Conservation (phyloP, 441 rosid species). For the Croton setiger region DNA sequence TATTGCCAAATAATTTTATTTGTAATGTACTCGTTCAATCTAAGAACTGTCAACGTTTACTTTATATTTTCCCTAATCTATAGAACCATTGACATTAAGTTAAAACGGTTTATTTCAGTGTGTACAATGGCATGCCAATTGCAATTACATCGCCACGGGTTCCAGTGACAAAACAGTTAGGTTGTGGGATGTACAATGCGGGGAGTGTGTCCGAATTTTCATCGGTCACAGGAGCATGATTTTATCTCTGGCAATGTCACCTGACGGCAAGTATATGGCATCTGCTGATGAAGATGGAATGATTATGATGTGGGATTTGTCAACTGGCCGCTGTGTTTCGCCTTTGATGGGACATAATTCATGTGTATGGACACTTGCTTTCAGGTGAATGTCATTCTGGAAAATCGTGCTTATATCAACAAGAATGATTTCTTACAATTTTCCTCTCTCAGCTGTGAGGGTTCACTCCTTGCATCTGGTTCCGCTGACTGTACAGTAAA, state of each 20-base stretch:
- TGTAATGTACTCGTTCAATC: neutral
- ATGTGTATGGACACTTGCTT: constrained; percentile 89
- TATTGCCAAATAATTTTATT: neutral
- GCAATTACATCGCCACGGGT: constrained; percentile 95
- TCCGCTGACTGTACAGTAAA: constrained; percentile 94
- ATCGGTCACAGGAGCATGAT: constrained; percentile 97
- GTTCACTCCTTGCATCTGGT: constrained; percentile 93
- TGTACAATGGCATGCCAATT: constrained; percentile 97
- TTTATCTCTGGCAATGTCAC: constrained; percentile 86
- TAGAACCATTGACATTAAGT: constrained; percentile 9
- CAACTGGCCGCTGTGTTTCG: constrained; percentile 83
- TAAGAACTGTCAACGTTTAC: neutral
- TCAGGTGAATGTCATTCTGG: constrained; percentile 49
- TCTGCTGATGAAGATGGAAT: constrained; percentile 98
- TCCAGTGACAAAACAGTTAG: constrained; percentile 94
- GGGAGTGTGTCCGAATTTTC: constrained; percentile 88
- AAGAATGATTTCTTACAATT: neutral
- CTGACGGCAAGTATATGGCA: constrained; percentile 94
- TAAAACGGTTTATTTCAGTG: constrained; percentile 52
- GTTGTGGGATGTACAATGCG: constrained; percentile 92
- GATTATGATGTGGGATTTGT: constrained; percentile 98
- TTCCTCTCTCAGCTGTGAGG: constrained; percentile 64
- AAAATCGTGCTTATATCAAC: neutral
- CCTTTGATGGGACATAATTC: constrained; percentile 94
- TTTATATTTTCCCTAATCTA: neutral